These are phyloP conservation scores for Glycyrrhiza uralensis DNA, from an alignment of 306 rosid genomes.

Conservation along the genomic window DNA sequence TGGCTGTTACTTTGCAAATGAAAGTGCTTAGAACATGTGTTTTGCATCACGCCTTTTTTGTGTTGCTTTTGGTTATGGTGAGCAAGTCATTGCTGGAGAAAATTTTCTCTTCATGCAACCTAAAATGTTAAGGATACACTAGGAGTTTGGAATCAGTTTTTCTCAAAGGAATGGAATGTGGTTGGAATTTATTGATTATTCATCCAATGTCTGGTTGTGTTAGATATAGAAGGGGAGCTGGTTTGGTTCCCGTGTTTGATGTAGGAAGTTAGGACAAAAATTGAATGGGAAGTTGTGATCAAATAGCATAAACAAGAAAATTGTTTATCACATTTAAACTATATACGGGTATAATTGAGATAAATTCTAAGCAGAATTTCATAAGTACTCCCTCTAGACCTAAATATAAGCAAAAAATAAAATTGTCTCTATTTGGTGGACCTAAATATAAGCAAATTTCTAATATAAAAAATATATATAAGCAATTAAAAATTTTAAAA, in stretches of 20 bases:
- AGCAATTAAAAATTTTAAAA: too few relatives aligned
- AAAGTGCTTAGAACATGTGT: constrained; percentile 4
- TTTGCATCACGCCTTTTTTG: constrained; percentile 13
- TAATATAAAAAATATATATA: too few relatives aligned
- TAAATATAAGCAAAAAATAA: too few relatives aligned
- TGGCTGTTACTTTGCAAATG: constrained; percentile 2
- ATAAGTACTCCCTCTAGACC: too few relatives aligned
- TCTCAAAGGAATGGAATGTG: neutral
- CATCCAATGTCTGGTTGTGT: neutral
- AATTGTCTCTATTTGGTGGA: too few relatives aligned
- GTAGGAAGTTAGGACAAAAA: neutral
- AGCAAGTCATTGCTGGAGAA: neutral
- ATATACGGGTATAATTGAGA: neutral
- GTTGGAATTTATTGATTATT: neutral
- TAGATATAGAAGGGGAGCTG: neutral
- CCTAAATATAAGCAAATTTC: too few relatives aligned
- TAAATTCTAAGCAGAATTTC: neutral
- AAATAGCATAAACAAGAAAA: neutral
- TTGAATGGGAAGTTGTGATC: neutral
- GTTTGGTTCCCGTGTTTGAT: neutral
- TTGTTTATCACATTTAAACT: neutral
- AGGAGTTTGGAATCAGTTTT: neutral
- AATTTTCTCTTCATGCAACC: constrained; percentile 3
- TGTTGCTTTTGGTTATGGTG: neutral
- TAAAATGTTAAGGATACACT: neutral